Base-by-base conservation (phyloP, 192 early-diverging fungal species). In the Coemansia sp. region DNA sequence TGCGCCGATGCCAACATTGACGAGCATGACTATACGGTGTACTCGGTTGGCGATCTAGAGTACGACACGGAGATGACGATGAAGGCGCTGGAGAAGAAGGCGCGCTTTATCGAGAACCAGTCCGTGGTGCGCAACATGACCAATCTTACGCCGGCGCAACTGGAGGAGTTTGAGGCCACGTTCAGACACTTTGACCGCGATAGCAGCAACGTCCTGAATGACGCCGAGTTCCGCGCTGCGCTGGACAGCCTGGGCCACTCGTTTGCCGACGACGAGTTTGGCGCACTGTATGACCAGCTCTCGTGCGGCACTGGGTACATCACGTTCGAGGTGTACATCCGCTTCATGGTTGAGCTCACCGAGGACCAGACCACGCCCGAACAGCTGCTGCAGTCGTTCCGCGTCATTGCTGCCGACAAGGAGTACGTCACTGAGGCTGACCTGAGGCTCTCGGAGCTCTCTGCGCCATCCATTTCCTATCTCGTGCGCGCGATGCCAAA, bases 151-250 rank as follows among this genome's bases (percentile, higher is more conserved):
- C 90, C 94, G 1, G 85, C 82, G 21, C 94, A 95, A 56, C 64
- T 97, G 17, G 94, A 97, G 62, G 90, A 94, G 68, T 95, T 91
- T 55, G 89, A 91, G 59, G 71, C 84, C 52, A 90, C 91, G 0
- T 97, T 97, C 83, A 80, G 88, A 26, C 82, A 89, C 73, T 95
- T 94, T 86, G 93, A 95, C 70, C 90, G 81, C 41, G 91, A 95
- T 68, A 71, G 81, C 40, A 80, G 81, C 53, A 97, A 97, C 57
- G 85, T 85, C 18, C 73, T 97, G 13, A 79, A 75, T 30, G 70
- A 77, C 11, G 69, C 77, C 34, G 93, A 97, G 71, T 95, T 97
- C 80, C 90, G 85, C 39, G 86, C 91, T 7, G 89, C 90, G 4
- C 66, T 97, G 49, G 88, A 87, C 45, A 87, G 86, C 56, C 70